Conservation (phyloP, 2,329 filamentous ascomycete genomes). For the Fusarium brevicatenulatum region DNA sequence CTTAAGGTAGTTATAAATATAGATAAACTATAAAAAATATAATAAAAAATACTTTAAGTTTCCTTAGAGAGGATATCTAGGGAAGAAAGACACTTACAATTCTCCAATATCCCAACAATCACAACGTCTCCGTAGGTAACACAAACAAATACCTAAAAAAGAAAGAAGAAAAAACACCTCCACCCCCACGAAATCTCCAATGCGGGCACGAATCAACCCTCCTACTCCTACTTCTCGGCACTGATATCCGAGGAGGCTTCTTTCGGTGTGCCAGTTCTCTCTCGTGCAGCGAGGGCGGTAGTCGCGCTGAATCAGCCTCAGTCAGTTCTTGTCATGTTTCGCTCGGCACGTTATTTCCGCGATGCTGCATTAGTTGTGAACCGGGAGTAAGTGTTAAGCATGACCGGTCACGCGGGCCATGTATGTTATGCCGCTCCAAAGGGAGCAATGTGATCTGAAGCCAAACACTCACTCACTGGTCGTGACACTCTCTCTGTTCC, state of each 20-base stretch:
- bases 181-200: conserved; percentile 19
- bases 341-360: conserved; percentile 35
- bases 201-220: conserved; percentile 37
- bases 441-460: background rate
- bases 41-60: too few relatives aligned
- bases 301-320: conserved; percentile 23
- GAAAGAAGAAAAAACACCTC: background rate
- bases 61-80: too few relatives aligned
- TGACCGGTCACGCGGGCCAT: conserved; percentile 1
- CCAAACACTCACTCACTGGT: background rate
- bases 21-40: too few relatives aligned
- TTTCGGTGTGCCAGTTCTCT: conserved; percentile 15
- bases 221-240: conserved; percentile 22
- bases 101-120: background rate
- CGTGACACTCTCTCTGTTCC: background rate
- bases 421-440: background rate
- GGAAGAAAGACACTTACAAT: background rate
- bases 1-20: too few relatives aligned
- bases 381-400: background rate
- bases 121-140: background rate
- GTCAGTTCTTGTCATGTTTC: conserved; percentile 5
- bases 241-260: conserved; percentile 23
- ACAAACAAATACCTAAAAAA: background rate
- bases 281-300: conserved; percentile 1
- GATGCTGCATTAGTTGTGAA: conserved; percentile 15